phyloP scores from a whole-genome alignment of 2,329 filamentous ascomycete genomes.

The Trichophyton benhamiae region DNA sequence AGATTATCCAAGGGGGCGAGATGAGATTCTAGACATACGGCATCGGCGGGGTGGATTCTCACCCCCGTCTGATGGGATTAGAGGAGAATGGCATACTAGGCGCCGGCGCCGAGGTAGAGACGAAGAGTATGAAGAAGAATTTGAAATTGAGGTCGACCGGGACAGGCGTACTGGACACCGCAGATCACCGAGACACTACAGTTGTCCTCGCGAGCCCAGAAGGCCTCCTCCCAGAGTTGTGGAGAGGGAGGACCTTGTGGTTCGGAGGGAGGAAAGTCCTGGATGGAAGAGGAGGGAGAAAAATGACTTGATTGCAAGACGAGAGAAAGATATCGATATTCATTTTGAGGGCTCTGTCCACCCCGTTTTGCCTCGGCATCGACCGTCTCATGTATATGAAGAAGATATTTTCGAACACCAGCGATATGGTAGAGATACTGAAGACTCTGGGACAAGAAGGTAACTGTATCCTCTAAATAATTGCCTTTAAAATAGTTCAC shows the following conservation, averaged over 20 bases:
- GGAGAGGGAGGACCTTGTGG: constrained; percentile 19
- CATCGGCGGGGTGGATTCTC: neutral
- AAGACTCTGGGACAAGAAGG: constrained; percentile 46
- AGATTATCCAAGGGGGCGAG: constrained; percentile 10
- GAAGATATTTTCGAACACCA: constrained; percentile 87
- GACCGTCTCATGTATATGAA: constrained; percentile 57
- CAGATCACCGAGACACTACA: constrained; percentile 6
- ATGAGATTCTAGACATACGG: neutral
- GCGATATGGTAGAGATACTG: constrained; percentile 57
- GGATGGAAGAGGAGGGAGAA: constrained; percentile 17
- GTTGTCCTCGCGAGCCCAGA: constrained; percentile 3
- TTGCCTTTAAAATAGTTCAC: constrained; percentile 15
- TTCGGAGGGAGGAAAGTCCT: constrained; percentile 14
- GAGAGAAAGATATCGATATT: constrained; percentile 20
- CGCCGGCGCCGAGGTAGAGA: constrained; percentile 4
- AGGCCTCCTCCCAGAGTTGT: constrained; percentile 4
- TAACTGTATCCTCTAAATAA: constrained; percentile 21
- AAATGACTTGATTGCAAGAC: constrained; percentile 27
- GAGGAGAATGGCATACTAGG: neutral
- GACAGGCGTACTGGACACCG: constrained; percentile 5
- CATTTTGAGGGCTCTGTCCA: constrained; percentile 30
- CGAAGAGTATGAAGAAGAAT: constrained; percentile 10
- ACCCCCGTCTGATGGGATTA: neutral
- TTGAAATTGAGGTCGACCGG: constrained; percentile 12
- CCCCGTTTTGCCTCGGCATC: constrained; percentile 55